Base-by-base conservation (phyloP, 805 yeast genomes). In the Naumovozyma baii region DNA sequence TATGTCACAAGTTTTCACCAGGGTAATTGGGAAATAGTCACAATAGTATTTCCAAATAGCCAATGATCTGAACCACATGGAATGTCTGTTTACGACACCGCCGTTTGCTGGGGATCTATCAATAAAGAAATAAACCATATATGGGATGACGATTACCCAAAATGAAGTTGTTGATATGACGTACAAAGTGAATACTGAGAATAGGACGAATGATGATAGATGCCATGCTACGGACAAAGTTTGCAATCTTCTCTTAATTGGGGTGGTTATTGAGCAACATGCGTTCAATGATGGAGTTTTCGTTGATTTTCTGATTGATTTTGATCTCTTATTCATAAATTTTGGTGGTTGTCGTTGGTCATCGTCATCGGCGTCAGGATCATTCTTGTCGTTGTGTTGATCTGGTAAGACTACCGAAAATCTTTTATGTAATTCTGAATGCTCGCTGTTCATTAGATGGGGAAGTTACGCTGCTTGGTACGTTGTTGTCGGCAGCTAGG, bases 51-150 rank as follows among this genome's bases (percentile, higher is more conserved):
- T 74, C 86, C 92, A 90, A 15, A 83, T 47, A 5, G 63, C 51
- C 28, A 75, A 52, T 22, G 72, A 69, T 45, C 85, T 72, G 55
- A 84, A 66, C 66, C 72, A 68, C 1, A 62, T 57, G 3, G 83
- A 77, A 33, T 70, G 67, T 30, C 94, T 62, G 38, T 70, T 61
- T 1, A 73, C 70, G 0, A 77, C 81, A 14, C 72, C 69, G 1
- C 97, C 97, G 49, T 81, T 79, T 10, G 78, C 73, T 0, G 87
- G 84, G 1, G 95, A 72, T 45, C 74, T 75, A 59, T 81, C 86
- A 13, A 67, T 43, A 14, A 65, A 31, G 49, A 76, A 73, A 52
- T 80, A 83, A 25, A 74, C 62, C 16, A 79, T 56, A 57, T 90
- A 92, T 0, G 84, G 68, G 4, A 81, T 54, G 4, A 82, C 50